Evolutionary conservation across 805 yeast species (phyloP), one percentile per base, ranked within the genome.

Genomic region (Blastobotrys muscicola): DNA sequence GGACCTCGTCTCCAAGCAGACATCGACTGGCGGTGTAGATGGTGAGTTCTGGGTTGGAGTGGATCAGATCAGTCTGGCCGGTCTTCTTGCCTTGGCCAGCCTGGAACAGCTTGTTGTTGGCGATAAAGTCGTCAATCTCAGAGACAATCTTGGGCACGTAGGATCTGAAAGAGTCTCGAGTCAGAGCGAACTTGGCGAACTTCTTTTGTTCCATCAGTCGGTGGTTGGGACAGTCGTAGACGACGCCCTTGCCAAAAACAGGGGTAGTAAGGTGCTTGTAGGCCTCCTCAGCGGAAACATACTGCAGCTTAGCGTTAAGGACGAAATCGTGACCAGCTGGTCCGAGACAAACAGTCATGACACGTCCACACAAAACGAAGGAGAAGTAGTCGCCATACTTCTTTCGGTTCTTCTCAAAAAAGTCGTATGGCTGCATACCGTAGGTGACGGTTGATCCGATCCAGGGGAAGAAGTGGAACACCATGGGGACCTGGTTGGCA

Each of bases 211-310:
- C 98, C 98, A 92, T 92, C 58, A 92, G 75, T 53, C 87, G 78
- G 57, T 78, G 68, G 68, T 92, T 92, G 50, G 98, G 86, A 67
- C 97, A 90, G 68, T 92, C 98, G 62, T 92, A 92, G 42, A 92
- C 84, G 43, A 92, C 98, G 57, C 97, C 98, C 59, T 87, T 79
- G 56, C 98, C 98, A 55, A 92, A 92, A 11, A 87, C 96, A 10
- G 98, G 98, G n/a, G 97, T 90, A n/a, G 98, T 92, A 65, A 92
- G 74, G 61, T 89, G 96, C 49, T 81, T 74, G 69, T 92, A 92
- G 33, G 97, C 97, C 39, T 84, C 97, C 63, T 92, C 97, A 39
- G 98, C 98, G 39, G 87, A 80, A 16, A 89, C 97, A 55, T 86
- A 95, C 29, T 80, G 76, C 43, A 83, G 71, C 66, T 85, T 89